Evolutionary conservation across 106 monocot genomes (phyloP).

Genomic region (Iris macrosiphon): DNA sequence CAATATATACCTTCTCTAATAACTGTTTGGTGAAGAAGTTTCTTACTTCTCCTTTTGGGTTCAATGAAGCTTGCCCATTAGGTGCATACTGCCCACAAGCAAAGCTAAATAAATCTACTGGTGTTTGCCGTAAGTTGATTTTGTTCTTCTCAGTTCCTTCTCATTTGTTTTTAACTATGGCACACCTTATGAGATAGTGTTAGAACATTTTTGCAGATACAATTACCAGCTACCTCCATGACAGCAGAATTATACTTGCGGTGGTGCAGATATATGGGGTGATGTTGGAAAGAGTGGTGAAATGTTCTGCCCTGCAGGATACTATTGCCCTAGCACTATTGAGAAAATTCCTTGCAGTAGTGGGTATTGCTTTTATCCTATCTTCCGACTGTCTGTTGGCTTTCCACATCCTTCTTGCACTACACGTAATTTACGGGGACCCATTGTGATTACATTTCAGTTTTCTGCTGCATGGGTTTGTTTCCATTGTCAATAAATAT

Average conservation of each 20-base stretch:
- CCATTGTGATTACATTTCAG: too few species aligned
- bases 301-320: conserved; percentile 58
- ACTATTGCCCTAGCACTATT: conserved; percentile 45
- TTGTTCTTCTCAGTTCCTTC: neutral
- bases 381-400: neutral
- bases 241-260: conserved; percentile 39
- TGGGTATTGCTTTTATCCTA: conserved; percentile 43
- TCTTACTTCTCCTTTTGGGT: conserved; percentile 1
- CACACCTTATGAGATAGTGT: conserved; percentile 1
- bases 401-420: too few species aligned
- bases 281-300: conserved; percentile 35
- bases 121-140: conserved; percentile 57
- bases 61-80: conserved; percentile 58
- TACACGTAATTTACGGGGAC: too few species aligned
- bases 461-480: too few species aligned
- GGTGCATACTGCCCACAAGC: conserved; percentile 59
- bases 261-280: conserved; percentile 58
- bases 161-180: neutral
- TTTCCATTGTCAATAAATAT: too few species aligned
- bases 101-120: conserved; percentile 34
- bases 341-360: conserved; percentile 35
- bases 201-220: conserved; percentile 29
- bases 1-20: neutral
- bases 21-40: neutral
- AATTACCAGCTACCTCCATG: conserved; percentile 50